Evolutionary conservation across 2,329 filamentous ascomycete species (phyloP), one percentile per base, ranked within the genome.

Genomic region (Aspergillus transmontanensis): DNA sequence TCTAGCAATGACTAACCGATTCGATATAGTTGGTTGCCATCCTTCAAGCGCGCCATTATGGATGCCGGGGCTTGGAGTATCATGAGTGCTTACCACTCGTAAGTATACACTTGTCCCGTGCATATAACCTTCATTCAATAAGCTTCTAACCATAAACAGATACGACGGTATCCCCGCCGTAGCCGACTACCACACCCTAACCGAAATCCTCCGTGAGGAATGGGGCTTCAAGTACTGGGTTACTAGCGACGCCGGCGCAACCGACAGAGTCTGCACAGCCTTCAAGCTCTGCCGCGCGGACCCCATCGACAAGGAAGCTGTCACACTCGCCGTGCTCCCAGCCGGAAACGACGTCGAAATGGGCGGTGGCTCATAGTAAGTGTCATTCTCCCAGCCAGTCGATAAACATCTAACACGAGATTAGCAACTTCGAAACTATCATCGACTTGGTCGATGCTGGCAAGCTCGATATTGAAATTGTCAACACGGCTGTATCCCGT

Each of bases 291-390:
- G 90, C 65, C 79, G 79, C 34, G 80, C 82, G 28, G 79, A 82
- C 32, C 86, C 87, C 0, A 83, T 89, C 48, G 90, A 92, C 69
- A 86, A 85, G 58, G 85, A 88, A 59, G 86, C 89, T 3, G 84
- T 92, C 28, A 89, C 88, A 0, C 79, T 86, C 56, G 84, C 85
- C 77, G 80, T 87, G 10, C 82, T 93, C 5, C 86, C 87, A 0
- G 88, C 89, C 5, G 90, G 90, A 3, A 90, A 87, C 57, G 90
- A 92, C 51, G 73, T 90, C 14, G 90, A 93, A 71, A 92, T 92
- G 90, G 90, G 90, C 14, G 90, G 90, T 45, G 90, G 90, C 23
- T 89, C 87, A 23, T 92, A 86, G 75, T 78, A 67, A 67, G 75
- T 46, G 3, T 26, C n/a, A n/a, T 4, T 23, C 56, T 6, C 11